These are phyloP conservation scores for Mucor circinelloides DNA, from an alignment of 371 early-diverging fungal species.

Conservation along the genomic window DNA sequence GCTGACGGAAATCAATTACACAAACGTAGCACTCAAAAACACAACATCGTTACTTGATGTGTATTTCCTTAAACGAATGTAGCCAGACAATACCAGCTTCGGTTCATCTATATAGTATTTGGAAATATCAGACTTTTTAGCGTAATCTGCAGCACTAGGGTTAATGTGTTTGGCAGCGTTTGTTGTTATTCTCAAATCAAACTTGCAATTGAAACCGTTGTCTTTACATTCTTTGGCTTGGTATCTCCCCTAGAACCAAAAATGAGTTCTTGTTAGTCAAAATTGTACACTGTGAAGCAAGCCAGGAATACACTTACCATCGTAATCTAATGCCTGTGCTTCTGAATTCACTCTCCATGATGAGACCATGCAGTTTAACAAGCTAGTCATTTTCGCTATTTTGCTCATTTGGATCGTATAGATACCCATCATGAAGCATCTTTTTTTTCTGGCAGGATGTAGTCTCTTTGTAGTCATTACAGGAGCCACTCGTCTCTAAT, in stretches of 20 bases:
- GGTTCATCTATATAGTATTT: conserved; percentile 7
- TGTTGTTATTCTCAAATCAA: conserved; percentile 11
- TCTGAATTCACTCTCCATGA: not conserved
- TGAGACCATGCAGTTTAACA: not conserved
- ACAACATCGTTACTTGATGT: not conserved
- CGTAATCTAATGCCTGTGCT: not conserved
- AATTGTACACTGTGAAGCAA: not conserved
- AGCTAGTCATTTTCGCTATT: not conserved
- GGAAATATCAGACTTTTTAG: not conserved
- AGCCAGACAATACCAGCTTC: not conserved
- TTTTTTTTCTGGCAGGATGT: too few relatives aligned
- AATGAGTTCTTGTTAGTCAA: not conserved
- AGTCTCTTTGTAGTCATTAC: too few relatives aligned
- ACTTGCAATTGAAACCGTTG: conserved; percentile 2
- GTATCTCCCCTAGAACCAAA: not conserved
- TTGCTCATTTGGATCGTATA: not conserved
- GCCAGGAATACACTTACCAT: not conserved
- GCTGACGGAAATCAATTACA: too few relatives aligned
- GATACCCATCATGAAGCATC: not conserved
- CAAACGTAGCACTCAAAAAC: too few relatives aligned
- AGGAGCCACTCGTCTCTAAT: too few relatives aligned
- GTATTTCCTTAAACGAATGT: not conserved
- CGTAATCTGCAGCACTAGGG: conserved; percentile 11
- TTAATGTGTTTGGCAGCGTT: not conserved
- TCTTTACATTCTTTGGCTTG: not conserved